Base-by-base conservation (phyloP, 805 yeast species). In the Yarrowia sp. region DNA sequence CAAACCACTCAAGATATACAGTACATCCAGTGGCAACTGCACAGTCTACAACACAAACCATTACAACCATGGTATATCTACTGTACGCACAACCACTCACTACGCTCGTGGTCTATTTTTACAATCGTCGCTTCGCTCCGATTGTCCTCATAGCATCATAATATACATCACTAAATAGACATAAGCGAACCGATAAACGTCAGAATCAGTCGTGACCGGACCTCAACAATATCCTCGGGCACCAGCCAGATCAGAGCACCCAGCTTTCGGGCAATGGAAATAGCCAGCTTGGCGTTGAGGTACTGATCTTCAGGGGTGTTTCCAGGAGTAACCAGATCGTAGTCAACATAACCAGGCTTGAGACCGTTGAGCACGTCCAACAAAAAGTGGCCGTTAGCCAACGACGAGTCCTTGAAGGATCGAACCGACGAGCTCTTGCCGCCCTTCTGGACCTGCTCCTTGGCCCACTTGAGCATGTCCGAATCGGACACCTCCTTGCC, bases 181-280 rank as follows among this genome's bases (percentile, higher is more conserved):
- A 95, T 95, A 77, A 95, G 84, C 60, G 97, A 90, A 64, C 98
- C 99, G 67, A 95, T 90, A 75, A 95, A 95, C 0, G 98, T 92
- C 75, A 92, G 84, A 66, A 95, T 89, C 79, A 95, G 86, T 76
- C 98, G 86, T 50, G 96, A 84, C 78, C 98, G 89, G 48, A 95
- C 98, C 79, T 93, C 98, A 72, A 87, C 89, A 73, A 95, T 95
- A 79, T 95, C 99, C 77, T 95, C 99, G n/a, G 99, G 99, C n/a
- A 95, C 97, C 71, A 95, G 83, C 98, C 98, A 95, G 73, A 95
- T 95, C 75, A 95, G 85, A 44, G 97, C 99, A 68, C 99, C 99
- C 71, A 95, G 80, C 78, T 95, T 95, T 83, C 99, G 89, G 39
- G 99, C 99, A 73, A 95, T 95, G 1, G 98, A 95, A 74, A 95